These are phyloP conservation scores for Naganishia sp. DNA, from an alignment of 1,284 basidiomycete species.

Conservation along the genomic window DNA sequence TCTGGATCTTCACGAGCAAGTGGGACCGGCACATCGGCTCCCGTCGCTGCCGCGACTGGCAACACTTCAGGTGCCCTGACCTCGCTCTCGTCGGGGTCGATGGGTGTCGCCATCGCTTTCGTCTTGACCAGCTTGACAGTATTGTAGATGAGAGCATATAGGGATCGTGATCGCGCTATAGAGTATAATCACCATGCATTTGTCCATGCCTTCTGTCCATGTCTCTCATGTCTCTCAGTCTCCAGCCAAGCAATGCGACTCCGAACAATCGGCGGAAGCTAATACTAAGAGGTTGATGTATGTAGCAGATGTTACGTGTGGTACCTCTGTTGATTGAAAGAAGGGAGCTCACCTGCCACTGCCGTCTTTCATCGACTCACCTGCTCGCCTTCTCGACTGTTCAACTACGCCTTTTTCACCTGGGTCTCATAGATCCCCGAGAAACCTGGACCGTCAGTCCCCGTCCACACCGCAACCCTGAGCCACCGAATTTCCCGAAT, in stretches of 20 bases:
- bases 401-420: not conserved
- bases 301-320: not conserved
- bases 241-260: no score
- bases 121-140: not conserved
- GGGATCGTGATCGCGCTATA: not conserved
- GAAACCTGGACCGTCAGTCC: not conserved
- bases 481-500: not conserved
- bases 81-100: no score
- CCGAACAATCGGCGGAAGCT: constrained; percentile 10
- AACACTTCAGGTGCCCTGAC: no score
- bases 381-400: not conserved
- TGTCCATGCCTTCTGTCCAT: no score
- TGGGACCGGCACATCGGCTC: no score
- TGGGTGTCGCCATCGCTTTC: no score
- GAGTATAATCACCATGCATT: not conserved
- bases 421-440: not conserved
- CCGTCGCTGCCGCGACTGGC: no score
- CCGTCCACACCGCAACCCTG: not conserved
- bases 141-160: not conserved
- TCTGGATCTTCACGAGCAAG: no score
- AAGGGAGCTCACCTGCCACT: not conserved
- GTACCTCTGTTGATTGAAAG: not conserved
- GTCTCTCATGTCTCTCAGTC: no score
- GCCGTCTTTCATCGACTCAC: not conserved
- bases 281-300: not conserved